phyloP scores from a whole-genome alignment of 371 early-diverging fungal genomes.

The Phascolomyces articulosus region DNA sequence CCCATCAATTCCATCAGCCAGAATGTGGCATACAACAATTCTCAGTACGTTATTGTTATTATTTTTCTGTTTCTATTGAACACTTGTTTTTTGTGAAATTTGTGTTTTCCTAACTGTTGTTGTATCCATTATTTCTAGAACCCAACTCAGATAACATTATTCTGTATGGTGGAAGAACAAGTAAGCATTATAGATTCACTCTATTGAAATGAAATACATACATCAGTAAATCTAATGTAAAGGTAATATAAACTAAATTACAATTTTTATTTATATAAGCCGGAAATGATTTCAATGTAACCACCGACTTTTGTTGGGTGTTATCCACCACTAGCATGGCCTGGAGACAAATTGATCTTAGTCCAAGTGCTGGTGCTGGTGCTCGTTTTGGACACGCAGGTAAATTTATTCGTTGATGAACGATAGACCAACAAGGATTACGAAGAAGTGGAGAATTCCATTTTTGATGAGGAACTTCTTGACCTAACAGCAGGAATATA shows the following conservation, averaged over 20 bases:
- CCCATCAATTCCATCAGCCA: constrained; percentile 8
- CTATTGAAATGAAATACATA: no score
- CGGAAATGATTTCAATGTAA: not conserved
- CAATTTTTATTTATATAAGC: not conserved
- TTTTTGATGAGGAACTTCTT: no score
- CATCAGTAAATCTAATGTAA: no score
- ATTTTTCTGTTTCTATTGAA: no score
- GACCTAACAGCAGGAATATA: no score
- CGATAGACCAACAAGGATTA: not conserved
- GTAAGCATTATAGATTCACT: no score
- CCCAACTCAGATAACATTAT: constrained; percentile 9
- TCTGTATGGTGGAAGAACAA: constrained; percentile 11
- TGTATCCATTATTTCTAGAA: no score
- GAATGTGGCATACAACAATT: constrained; percentile 15
- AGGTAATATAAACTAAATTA: no score
- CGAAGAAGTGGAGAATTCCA: no score
- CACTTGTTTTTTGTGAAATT: no score
- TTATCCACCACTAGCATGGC: not conserved
- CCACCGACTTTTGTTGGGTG: constrained; percentile 15
- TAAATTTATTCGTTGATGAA: not conserved
- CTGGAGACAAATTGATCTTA: constrained; percentile 12
- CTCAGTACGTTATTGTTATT: constrained; percentile 7
- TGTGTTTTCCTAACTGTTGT: no score
- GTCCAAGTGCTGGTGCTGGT: constrained; percentile 17
- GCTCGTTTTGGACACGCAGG: constrained; percentile 27